Evolutionary conservation across 441 rosid species (phyloP).

Genomic region (Pelargonium australe): DNA sequence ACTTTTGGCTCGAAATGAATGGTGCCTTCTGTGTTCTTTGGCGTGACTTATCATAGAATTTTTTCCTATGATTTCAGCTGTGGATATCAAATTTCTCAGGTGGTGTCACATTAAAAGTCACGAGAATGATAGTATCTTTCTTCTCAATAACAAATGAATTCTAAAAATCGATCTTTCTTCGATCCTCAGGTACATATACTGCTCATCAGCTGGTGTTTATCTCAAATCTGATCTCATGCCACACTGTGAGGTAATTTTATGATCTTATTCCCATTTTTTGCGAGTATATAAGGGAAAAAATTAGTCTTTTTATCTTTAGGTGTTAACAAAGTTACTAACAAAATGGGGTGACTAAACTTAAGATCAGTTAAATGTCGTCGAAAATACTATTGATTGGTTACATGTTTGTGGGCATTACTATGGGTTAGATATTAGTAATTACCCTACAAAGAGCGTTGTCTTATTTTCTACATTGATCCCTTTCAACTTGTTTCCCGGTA

Average conservation of each 20-base stretch:
- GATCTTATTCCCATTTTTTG: neutral
- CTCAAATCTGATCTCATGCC: conserved; percentile 79
- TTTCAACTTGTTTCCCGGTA: conserved; percentile 18
- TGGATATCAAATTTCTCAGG: neutral
- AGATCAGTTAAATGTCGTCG: too few relatives aligned
- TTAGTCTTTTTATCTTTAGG: too few relatives aligned
- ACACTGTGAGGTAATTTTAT: conserved; percentile 56
- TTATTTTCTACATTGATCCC: neutral
- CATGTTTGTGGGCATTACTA: too few relatives aligned
- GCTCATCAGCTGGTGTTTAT: conserved; percentile 96
- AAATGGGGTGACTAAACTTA: too few relatives aligned
- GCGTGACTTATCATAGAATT: neutral
- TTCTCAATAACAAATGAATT: neutral
- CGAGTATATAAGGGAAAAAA: too few relatives aligned
- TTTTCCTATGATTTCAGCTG: neutral
- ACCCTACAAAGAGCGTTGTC: neutral
- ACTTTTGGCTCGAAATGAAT: too few relatives aligned
- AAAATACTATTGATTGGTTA: too few relatives aligned
- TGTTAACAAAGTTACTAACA: too few relatives aligned
- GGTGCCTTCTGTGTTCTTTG: too few relatives aligned
- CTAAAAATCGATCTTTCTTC: conserved; percentile 18
- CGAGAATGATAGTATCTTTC: neutral
- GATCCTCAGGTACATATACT: conserved; percentile 73
- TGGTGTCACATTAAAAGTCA: neutral
- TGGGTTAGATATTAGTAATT: too few relatives aligned